A percentile compares a stretch with the other conserved stretches of the same genome.
Conservation (phyloP, 495 filamentous ascomycete genomes). For the Penicillium ucsense region DNA sequence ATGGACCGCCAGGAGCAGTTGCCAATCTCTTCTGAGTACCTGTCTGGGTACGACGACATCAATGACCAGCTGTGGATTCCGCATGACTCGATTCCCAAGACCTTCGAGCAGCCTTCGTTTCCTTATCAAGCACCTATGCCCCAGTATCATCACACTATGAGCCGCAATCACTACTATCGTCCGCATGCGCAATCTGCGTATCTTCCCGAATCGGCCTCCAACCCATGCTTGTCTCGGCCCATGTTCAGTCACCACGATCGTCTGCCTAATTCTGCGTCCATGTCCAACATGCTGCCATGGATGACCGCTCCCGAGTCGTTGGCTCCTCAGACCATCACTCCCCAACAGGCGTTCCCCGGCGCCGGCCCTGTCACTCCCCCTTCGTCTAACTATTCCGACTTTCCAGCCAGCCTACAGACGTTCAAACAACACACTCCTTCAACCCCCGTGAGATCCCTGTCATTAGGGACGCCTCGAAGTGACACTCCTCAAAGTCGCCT, state of each 20-base stretch:
- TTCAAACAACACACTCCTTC: slow-evolving; percentile 35
- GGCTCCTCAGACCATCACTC: slow-evolving; percentile 32
- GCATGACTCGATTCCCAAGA: slow-evolving; percentile 28
- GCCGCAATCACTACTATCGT: slow-evolving; percentile 29
- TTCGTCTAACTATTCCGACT: slow-evolving; percentile 32
- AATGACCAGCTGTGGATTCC: slow-evolving; percentile 36
- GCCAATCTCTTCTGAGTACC: slow-evolving; percentile 26
- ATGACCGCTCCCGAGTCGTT: slow-evolving; percentile 30
- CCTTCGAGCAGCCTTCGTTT: slow-evolving; percentile 24
- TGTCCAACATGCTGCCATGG: slow-evolving; percentile 35
- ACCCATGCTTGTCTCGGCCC: slow-evolving; percentile 34
- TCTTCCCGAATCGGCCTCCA: slow-evolving; percentile 33
- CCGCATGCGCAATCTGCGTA: slow-evolving; percentile 24
- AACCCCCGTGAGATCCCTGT: slow-evolving; percentile 32
- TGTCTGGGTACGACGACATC: slow-evolving; percentile 35
- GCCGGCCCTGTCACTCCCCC: slow-evolving; percentile 31
- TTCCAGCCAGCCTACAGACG: slow-evolving; percentile 24
- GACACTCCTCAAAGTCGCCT: slow-evolving; percentile 33
- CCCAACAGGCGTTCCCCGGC: slow-evolving; percentile 21
- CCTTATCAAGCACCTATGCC: slow-evolving; percentile 30
- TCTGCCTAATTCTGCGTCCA: slow-evolving; percentile 32
- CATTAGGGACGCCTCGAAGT: slow-evolving; percentile 28
- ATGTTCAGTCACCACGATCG: slow-evolving; percentile 36
- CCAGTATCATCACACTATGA: slow-evolving; percentile 30
- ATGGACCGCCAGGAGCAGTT: slow-evolving; percentile 32